Evolutionary conservation across 192 early-diverging fungal species (phyloP).

Genomic region (Thamnidium elegans): DNA sequence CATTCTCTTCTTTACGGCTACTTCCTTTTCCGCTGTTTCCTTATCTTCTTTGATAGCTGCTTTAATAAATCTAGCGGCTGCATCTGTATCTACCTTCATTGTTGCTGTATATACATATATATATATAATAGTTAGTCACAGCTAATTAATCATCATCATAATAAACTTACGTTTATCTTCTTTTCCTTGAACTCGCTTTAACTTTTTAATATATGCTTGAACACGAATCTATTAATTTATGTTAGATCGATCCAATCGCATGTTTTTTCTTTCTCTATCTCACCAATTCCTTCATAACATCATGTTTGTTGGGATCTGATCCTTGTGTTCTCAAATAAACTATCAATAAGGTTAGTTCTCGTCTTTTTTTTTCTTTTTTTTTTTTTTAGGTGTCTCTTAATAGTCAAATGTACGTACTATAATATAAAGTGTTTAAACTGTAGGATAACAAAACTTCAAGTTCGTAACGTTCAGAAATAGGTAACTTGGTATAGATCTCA

Average conservation of each 20-base stretch:
- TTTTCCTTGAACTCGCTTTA: conserved; percentile 26
- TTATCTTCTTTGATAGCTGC: conserved; percentile 8
- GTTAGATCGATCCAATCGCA: background rate
- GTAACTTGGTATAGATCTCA: conserved; percentile 26
- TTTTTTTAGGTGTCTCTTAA: too few species aligned
- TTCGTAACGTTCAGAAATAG: conserved; percentile 30
- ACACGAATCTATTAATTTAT: conserved; percentile 20
- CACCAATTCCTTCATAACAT: conserved; percentile 31
- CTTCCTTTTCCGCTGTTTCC: background rate
- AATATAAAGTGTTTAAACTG: conserved; percentile 30
- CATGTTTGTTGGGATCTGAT: conserved; percentile 30
- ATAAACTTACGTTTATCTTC: conserved; percentile 14
- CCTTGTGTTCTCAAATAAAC: conserved; percentile 36
- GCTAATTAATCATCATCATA: too few species aligned
- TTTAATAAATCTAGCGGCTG: conserved; percentile 31
- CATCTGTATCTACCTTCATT: conserved; percentile 26
- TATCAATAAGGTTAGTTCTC: conserved; percentile 2
- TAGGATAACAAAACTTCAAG: conserved; percentile 34
- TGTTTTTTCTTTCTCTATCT: background rate
- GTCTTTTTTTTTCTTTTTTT: background rate
- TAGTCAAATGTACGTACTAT: conserved; percentile 21
- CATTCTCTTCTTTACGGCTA: background rate
- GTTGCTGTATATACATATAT: conserved; percentile 14
- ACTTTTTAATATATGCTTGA: conserved; percentile 30
- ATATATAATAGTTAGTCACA: background rate